phyloP scores from a whole-genome alignment of 306 rosid species.

The Vicia sativa region DNA sequence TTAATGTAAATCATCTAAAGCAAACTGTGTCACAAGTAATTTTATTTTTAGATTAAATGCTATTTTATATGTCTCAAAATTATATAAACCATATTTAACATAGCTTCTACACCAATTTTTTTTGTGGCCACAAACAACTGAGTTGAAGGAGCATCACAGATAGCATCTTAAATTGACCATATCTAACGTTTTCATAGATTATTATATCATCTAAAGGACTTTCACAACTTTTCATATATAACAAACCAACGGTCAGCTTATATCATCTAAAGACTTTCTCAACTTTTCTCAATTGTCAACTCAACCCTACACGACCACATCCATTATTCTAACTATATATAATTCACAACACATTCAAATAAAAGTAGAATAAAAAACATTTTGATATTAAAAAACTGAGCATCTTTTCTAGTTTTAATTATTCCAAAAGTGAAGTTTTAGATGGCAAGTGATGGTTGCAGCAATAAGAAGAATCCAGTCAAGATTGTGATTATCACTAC shows the following conservation, averaged over 20 bases:
- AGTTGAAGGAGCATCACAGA: background rate
- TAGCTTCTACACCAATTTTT: no score
- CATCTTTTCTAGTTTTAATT: background rate
- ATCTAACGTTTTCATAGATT: background rate
- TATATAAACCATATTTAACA: no score
- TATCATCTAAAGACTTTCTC: background rate
- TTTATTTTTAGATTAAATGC: no score
- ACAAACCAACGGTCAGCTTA: constrained; percentile 1
- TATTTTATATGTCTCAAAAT: no score
- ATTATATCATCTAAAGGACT: no score
- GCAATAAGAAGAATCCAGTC: constrained; percentile 24
- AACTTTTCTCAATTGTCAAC: background rate
- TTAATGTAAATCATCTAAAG: no score
- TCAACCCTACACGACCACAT: background rate
- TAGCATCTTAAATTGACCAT: background rate
- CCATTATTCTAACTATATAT: background rate
- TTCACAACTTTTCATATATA: background rate
- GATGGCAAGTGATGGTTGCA: background rate
- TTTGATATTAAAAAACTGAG: background rate
- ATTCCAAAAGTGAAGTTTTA: background rate
- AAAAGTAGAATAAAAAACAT: background rate
- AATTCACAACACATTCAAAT: background rate
- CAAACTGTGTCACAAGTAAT: no score
- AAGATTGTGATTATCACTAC: constrained; percentile 75
- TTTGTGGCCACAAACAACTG: no score